Evolutionary conservation across 805 yeast genomes (phyloP).

Genomic region (Wickerhamiella dianesei): DNA sequence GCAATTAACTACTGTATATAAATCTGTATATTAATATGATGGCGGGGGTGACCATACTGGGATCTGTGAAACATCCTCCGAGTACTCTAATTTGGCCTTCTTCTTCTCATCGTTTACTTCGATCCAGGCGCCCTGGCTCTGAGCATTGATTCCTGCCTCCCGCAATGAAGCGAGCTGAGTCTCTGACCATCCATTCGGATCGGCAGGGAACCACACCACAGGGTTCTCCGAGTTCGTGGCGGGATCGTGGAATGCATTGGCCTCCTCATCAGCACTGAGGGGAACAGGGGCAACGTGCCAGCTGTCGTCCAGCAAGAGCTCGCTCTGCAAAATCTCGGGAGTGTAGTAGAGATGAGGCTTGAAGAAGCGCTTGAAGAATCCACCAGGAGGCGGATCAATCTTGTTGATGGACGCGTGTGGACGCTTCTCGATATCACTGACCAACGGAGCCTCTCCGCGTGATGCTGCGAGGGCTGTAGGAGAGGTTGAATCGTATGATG

Average conservation of each 20-base stretch:
- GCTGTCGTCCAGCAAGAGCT: slow-evolving; percentile 19
- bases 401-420: background rate
- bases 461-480: background rate
- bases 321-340: slow-evolving; percentile 19
- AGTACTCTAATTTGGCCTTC: slow-evolving; percentile 12
- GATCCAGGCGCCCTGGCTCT: slow-evolving; percentile 56
- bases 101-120: slow-evolving; percentile 23
- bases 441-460: slow-evolving; percentile 9
- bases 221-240: slow-evolving; percentile 58
- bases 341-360: slow-evolving; percentile 42
- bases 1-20: too few species aligned
- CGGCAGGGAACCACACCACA: slow-evolving; percentile 83
- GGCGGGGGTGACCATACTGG: slow-evolving; percentile 13
- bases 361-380: slow-evolving; percentile 36
- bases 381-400: slow-evolving; percentile 6
- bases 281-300: slow-evolving; percentile 21
- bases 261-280: slow-evolving; percentile 31
- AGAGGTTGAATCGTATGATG: background rate
- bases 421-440: slow-evolving; percentile 11
- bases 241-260: slow-evolving; percentile 66
- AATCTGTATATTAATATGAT: background rate
- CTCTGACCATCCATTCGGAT: slow-evolving; percentile 68
- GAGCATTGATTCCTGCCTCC: slow-evolving; percentile 41
- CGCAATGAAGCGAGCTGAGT: slow-evolving; percentile 41
- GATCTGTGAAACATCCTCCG: slow-evolving; percentile 11